These are phyloP conservation scores for Ceriops decandra DNA, from an alignment of 345 rosid species.

Conservation along the genomic window DNA sequence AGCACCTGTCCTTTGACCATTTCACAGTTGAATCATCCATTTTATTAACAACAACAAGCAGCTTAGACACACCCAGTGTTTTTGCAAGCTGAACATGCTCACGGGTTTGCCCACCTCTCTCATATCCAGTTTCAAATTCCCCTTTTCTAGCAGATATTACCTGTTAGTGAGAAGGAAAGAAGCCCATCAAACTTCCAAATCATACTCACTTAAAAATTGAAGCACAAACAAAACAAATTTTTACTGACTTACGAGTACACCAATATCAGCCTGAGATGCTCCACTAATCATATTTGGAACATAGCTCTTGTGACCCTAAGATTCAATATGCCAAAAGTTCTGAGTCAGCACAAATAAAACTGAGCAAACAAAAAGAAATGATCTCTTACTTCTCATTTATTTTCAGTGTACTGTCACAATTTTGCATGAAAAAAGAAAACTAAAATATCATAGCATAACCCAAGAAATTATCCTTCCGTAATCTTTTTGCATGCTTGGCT, in stretches of 20 bases:
- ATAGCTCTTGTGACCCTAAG: constrained; percentile 99
- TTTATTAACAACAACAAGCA: constrained; percentile 88
- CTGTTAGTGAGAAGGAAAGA: constrained; percentile 27
- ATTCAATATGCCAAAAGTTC: constrained; percentile 12
- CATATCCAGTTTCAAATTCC: constrained; percentile 98
- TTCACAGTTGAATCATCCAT: constrained; percentile 97
- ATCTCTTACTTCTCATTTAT: no score
- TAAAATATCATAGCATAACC: no score
- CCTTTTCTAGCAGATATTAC: constrained; percentile 98
- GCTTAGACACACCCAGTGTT: constrained; percentile 92
- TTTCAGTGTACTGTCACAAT: no score
- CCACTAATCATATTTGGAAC: constrained; percentile 99
- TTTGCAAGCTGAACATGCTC: constrained; percentile 99
- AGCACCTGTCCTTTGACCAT: constrained; percentile 92
- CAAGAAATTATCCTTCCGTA: no score
- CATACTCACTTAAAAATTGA: background rate
- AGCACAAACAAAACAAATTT: constrained; percentile 2
- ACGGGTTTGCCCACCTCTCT: constrained; percentile 99
- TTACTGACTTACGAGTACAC: constrained; percentile 68
- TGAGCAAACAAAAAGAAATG: background rate
- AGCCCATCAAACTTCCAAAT: background rate
- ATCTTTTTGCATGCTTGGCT: no score
- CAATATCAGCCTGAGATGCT: constrained; percentile 97
- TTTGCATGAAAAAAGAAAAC: no score
- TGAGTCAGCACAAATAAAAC: background rate